A percentile compares a stretch with the other conserved stretches of the same genome.
phyloP scores from a whole-genome alignment of 1,284 basidiomycete genomes.

The Spongispora temasekensis region DNA sequence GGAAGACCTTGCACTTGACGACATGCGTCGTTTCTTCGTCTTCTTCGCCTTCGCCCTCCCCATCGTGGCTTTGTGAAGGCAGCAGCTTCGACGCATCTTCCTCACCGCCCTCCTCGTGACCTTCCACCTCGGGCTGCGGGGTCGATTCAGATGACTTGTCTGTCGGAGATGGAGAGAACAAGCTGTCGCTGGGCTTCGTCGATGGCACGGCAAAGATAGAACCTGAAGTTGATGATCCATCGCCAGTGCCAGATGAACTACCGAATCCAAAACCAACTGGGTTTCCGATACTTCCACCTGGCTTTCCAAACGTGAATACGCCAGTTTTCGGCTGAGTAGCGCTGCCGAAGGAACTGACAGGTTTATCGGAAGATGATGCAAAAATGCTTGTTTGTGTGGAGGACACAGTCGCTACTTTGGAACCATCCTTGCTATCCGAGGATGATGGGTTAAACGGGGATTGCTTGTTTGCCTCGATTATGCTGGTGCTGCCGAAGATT shows the following conservation, averaged over 20 bases:
- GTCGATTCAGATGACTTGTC: conserved; percentile 36
- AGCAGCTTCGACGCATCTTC: conserved; percentile 37
- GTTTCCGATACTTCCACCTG: conserved; percentile 53
- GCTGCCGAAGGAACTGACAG: conserved; percentile 34
- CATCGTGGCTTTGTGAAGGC: conserved; percentile 52
- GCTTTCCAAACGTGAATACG: conserved; percentile 33
- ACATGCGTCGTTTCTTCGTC: conserved; percentile 71
- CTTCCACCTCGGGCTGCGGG: conserved; percentile 37
- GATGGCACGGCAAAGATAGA: conserved; percentile 34
- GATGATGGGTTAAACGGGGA: conserved; percentile 10
- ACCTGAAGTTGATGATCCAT: conserved; percentile 18
- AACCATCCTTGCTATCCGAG: conserved; percentile 14
- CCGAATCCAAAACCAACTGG: conserved; percentile 61
- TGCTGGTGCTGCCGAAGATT: conserved; percentile 24
- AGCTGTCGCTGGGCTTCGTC: conserved; percentile 24
- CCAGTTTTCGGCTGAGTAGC: conserved; percentile 28
- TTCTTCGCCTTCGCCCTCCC: conserved; percentile 81
- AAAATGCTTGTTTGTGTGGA: conserved; percentile 20
- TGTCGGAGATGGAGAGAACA: conserved; percentile 32
- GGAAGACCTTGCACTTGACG: conserved; percentile 64
- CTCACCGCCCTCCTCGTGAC: conserved; percentile 37
- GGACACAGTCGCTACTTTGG: conserved; percentile 14
- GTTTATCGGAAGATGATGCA: conserved; percentile 28
- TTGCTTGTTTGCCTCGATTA: conserved; percentile 17
- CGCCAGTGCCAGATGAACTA: conserved; percentile 36